These are phyloP conservation scores for Lasiosphaeris hirsuta DNA, from an alignment of 495 filamentous ascomycete genomes.

Conservation along the genomic window DNA sequence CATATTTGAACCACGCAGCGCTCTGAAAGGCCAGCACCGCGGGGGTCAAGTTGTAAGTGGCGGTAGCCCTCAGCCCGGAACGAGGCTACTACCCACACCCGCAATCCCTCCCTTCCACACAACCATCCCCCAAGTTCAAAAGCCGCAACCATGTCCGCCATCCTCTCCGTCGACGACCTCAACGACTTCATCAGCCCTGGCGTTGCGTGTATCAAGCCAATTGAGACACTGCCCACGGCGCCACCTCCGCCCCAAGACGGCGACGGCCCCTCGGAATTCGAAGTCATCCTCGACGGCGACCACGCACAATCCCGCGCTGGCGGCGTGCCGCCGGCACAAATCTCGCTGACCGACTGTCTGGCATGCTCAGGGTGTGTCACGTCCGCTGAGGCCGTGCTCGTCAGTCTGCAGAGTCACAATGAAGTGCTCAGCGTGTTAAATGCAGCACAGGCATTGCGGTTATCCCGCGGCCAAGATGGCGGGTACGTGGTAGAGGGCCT, in stretches of 20 bases:
- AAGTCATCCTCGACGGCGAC: slow-evolving; percentile 93
- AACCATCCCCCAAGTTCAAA: background rate
- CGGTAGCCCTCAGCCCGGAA: too few relatives aligned
- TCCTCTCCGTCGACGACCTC: slow-evolving; percentile 91
- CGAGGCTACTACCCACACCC: background rate
- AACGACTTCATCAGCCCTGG: slow-evolving; percentile 99
- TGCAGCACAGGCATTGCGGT: slow-evolving; percentile 52
- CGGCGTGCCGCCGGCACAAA: slow-evolving; percentile 60
- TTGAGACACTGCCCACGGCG: slow-evolving; percentile 74
- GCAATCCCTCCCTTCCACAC: background rate
- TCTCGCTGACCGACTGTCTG: slow-evolving; percentile 94
- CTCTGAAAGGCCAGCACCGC: too few relatives aligned
- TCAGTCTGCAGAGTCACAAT: slow-evolving; percentile 84
- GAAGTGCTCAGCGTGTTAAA: slow-evolving; percentile 86
- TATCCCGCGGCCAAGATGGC: slow-evolving; percentile 18
- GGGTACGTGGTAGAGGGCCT: slow-evolving; percentile 32
- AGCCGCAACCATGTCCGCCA: slow-evolving; percentile 72
- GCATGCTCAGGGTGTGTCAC: slow-evolving; percentile 98
- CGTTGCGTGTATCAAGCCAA: slow-evolving; percentile 95
- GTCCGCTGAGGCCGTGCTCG: slow-evolving; percentile 90
- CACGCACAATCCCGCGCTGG: slow-evolving; percentile 43
- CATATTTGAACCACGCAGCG: background rate
- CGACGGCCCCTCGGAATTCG: slow-evolving; percentile 54
- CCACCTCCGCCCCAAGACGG: slow-evolving; percentile 15
- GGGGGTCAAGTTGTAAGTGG: too few relatives aligned